Base-by-base conservation (phyloP, 306 rosid species). In the Prunus persica region DNA sequence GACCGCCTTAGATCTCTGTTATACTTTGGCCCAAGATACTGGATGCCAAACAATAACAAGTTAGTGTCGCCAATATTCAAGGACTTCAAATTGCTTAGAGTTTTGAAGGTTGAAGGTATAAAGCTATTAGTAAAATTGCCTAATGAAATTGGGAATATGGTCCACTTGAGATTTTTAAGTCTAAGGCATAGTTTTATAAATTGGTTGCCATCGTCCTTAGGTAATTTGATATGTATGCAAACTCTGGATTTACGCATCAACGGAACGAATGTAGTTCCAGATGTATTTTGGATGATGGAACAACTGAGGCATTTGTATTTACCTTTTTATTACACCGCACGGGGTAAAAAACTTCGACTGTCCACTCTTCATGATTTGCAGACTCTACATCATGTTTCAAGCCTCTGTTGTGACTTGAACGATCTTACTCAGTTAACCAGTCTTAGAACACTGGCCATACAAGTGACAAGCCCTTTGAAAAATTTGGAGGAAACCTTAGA, bases 301-400 rank as follows among this genome's bases (percentile, higher is more conserved):
- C 68, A 75, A 9, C 68, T 89, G 83, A 87, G 89, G 57, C 87
- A 89, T 84, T 64, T 89, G 15, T 87, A 89, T 85, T 84, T 89
- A 68, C 91, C 91, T 47, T 2, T 11, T 27, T 1, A 25, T 43
- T 74, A 76, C 19, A 78, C 74, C 80, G 54, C 41, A 24, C 16
- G 75, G 19, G 70, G 67, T 46, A 30, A 4, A 30, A 61, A 46
- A 34, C 71, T 87, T 24, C 55, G 60, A 32, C 58, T 87, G 28
- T 74, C 74, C 43, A 76, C 74, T 58, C 74, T 82, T 30, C 73
- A 30, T 46, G 78, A 79, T 58, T 70, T 89, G 79, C 88, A 84
- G 62, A 85, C 87, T 4, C 58, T 89, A 0, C 81, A 79, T 5
- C 79, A 78, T 55, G 78, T 85, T 57, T 86, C 90, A 1, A 83